phyloP scores from a whole-genome alignment of 2,329 filamentous ascomycete species.

The Bisporella sp. region DNA sequence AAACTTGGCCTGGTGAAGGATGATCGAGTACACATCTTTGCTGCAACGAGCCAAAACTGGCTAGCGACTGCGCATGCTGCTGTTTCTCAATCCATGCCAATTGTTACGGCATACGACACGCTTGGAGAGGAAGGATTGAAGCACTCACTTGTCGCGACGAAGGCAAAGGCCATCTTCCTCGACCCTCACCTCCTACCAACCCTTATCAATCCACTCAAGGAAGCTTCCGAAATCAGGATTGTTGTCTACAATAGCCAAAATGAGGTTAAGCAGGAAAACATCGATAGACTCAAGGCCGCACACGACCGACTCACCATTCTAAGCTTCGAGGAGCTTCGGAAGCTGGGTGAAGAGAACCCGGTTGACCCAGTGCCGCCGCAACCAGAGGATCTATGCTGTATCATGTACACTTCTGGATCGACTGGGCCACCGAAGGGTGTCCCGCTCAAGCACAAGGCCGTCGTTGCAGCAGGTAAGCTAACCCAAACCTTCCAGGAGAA shows the following conservation, averaged over 20 bases:
- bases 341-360: slow-evolving; percentile 49
- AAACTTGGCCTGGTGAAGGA: slow-evolving; percentile 62
- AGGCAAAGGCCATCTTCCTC: slow-evolving; percentile 76
- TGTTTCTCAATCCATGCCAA: slow-evolving; percentile 77
- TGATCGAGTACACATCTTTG: slow-evolving; percentile 75
- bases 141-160: slow-evolving; percentile 79
- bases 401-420: slow-evolving; percentile 82
- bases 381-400: slow-evolving; percentile 72
- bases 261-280: slow-evolving; percentile 40
- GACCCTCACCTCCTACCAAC: slow-evolving; percentile 71
- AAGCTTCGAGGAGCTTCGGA: slow-evolving; percentile 44
- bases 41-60: slow-evolving; percentile 68
- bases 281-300: slow-evolving; percentile 44
- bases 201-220: slow-evolving; percentile 47
- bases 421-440: slow-evolving; percentile 89
- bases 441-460: slow-evolving; percentile 72
- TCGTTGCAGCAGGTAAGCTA: slow-evolving; percentile 71
- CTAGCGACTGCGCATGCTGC: slow-evolving; percentile 73
- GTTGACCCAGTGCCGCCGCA: slow-evolving; percentile 65
- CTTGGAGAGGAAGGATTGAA: slow-evolving; percentile 77
- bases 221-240: slow-evolving; percentile 41
- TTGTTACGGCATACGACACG: slow-evolving; percentile 93
- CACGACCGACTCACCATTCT: slow-evolving; percentile 46
- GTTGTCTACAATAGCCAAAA: slow-evolving; percentile 47
- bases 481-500: slow-evolving; percentile 55